phyloP scores from a whole-genome alignment of 208 protist genomes.

The Vickermania ingenoplastis region DNA sequence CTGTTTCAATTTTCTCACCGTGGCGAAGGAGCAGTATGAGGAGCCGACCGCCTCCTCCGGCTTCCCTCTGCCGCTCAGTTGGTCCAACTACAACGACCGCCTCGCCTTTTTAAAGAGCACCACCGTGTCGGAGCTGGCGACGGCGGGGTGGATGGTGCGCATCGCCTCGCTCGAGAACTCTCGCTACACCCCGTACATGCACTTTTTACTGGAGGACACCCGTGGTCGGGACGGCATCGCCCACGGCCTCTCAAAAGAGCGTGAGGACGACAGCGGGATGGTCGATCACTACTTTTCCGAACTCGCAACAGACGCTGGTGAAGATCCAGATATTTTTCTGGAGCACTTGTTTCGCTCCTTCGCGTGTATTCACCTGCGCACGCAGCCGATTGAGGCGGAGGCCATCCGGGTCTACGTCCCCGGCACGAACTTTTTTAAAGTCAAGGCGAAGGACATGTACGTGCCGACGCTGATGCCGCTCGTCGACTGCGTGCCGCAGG shows the following conservation, averaged over 20 bases:
- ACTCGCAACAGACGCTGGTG: constrained; percentile 76
- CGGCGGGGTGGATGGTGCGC: constrained; percentile 72
- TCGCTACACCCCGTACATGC: constrained; percentile 55
- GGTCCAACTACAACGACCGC: constrained; percentile 81
- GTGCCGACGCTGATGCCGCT: constrained; percentile 81
- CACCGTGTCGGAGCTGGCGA: constrained; percentile 45
- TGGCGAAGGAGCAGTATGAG: constrained; percentile 61
- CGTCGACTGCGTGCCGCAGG: constrained; percentile 66
- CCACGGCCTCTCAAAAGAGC: constrained; percentile 65
- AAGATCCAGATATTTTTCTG: constrained; percentile 77
- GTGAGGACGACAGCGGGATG: constrained; percentile 54
- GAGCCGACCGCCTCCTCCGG: constrained; percentile 8
- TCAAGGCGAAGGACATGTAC: constrained; percentile 67
- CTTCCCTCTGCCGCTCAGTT: constrained; percentile 76
- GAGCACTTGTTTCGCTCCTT: constrained; percentile 69
- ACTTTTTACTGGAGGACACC: constrained; percentile 77
- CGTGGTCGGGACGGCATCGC: constrained; percentile 69
- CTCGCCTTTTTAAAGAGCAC: constrained; percentile 43
- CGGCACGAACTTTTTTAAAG: constrained; percentile 83
- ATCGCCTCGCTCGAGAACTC: constrained; percentile 68
- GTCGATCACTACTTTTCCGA: constrained; percentile 75
- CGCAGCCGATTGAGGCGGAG: constrained; percentile 67
- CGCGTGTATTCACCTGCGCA: constrained; percentile 51
- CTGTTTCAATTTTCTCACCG: constrained; percentile 72
- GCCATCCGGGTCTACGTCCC: constrained; percentile 49